A percentile compares a stretch with the other conserved stretches of the same genome.
Evolutionary conservation across 2,329 filamentous ascomycete species (phyloP).

Genomic region (Sclerotinia minor): DNA sequence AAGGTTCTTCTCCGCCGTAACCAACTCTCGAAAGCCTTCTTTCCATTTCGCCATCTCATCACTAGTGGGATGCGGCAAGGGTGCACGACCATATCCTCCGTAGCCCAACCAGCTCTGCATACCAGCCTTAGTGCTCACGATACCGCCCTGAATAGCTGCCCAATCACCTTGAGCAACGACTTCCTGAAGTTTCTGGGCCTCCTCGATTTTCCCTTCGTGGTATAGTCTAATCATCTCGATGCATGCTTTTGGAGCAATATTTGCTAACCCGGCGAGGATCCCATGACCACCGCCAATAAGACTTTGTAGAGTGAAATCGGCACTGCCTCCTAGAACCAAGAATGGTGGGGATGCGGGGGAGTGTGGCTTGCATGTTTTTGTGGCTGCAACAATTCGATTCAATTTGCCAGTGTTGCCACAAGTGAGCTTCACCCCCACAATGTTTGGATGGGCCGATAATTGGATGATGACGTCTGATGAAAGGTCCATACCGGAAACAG

Average conservation of each 20-base stretch:
- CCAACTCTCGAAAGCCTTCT: conserved; percentile 55
- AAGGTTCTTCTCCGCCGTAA: conserved; percentile 47
- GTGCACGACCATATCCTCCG: conserved; percentile 54
- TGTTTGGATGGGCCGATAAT: conserved; percentile 78
- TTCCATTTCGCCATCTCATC: conserved; percentile 55
- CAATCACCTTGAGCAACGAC: conserved; percentile 67
- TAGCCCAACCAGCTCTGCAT: conserved; percentile 64
- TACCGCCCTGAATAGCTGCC: conserved; percentile 67
- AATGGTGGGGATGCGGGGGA: conserved; percentile 49
- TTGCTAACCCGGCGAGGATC: conserved; percentile 70
- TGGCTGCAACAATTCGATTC: conserved; percentile 56
- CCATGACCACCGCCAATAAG: conserved; percentile 69
- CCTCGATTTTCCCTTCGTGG: conserved; percentile 56
- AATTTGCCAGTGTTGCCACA: conserved; percentile 75
- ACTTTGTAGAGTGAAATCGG: conserved; percentile 72
- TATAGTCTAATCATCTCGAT: conserved; percentile 62
- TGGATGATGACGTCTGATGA: conserved; percentile 83
- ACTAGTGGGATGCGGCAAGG: conserved; percentile 52
- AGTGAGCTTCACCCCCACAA: conserved; percentile 88
- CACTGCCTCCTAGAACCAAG: conserved; percentile 70
- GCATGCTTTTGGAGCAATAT: conserved; percentile 67
- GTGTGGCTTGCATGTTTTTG: conserved; percentile 53
- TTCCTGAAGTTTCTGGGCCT: conserved; percentile 64
- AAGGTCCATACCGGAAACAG: conserved; percentile 83
- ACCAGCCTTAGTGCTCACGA: conserved; percentile 67